Percentiles rank a stretch among this genome's conserved stretches.
Conservation (phyloP, 768 basidiomycete species). For the Tubosaeta brunneosetosa region DNA sequence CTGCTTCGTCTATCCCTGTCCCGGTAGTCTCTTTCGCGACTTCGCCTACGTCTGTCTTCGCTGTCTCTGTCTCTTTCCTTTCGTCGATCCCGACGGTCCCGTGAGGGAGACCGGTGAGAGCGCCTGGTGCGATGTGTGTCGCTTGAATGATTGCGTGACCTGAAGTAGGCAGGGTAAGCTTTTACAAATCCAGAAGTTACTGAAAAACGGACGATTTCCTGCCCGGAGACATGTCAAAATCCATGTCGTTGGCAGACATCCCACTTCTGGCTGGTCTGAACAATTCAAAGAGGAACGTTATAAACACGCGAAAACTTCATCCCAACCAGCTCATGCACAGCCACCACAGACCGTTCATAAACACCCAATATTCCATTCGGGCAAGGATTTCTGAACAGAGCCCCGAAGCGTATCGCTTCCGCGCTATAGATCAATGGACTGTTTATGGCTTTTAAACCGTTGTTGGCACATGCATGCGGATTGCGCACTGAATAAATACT, state of each 20-base stretch:
- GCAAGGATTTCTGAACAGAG: too few species aligned
- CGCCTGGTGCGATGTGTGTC: slow-evolving; percentile 70
- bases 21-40: slow-evolving; percentile 50
- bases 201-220: slow-evolving; percentile 52
- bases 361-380: not conserved
- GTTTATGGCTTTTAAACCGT: too few species aligned
- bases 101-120: slow-evolving; percentile 69
- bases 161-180: slow-evolving; percentile 20
- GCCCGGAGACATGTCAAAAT: slow-evolving; percentile 56
- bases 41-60: slow-evolving; percentile 58
- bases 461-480: too few species aligned
- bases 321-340: slow-evolving; percentile 18
- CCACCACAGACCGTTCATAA: slow-evolving; percentile 10
- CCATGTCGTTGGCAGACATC: slow-evolving; percentile 58
- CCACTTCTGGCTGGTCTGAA: slow-evolving; percentile 4
- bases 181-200: not conserved
- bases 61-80: slow-evolving; percentile 49
- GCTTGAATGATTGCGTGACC: slow-evolving; percentile 70
- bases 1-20: slow-evolving; percentile 43
- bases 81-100: slow-evolving; percentile 46
- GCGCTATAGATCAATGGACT: too few species aligned
- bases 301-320: slow-evolving; percentile 36
- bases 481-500: too few species aligned
- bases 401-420: too few species aligned
- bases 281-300: slow-evolving; percentile 7